Base-by-base conservation (phyloP, 805 yeast species). In the Wickerhamomyces queroliae region DNA sequence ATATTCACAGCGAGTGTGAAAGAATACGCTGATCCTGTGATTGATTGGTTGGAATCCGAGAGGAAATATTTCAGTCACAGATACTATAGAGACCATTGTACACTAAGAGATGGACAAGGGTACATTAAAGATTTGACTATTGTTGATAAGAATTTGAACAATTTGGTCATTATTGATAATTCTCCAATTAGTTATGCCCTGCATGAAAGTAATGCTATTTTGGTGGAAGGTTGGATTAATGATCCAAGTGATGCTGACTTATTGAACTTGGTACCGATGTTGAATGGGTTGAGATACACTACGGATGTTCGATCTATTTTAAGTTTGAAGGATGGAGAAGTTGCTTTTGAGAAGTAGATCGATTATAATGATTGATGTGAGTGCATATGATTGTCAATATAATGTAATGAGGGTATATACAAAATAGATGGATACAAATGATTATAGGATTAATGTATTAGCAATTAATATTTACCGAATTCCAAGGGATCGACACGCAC, bases 151-250 rank as follows among this genome's bases (percentile, higher is more conserved):
- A 93, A 80, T 53, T 73, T 85, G 39, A 72, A 80, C 44, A 76
- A 77, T 50, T 75, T 85, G 29, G 68, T 91, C 41, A 82, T 93
- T 27, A 72, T 93, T 37, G 99, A 93, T 64, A 93, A 93, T 63
- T 88, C 96, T 10, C 98, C 98, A 1, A 75, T 89, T 20, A 83
- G 95, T 54, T 93, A 86, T 58, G 80, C 87, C 13, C 64, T 77
- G 58, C 90, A 91, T 59, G 86, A 80, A 43, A 81, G 81, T 48
- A 93, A 93, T 55, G 99, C 96, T 2, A 82, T 93, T 18, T 80
- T 83, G 65, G 88, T 93, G 7, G 96, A 90, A 62, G 98, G 99
- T 34, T 93, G 99, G 99, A 88, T 93, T 46, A 87, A 85, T 55
- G 99, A 93, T 61, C 95, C 95, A n/a, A 76, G 82, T 27, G 99